Base-by-base conservation (phyloP, 768 basidiomycete genomes). In the Heimioporus sp. region DNA sequence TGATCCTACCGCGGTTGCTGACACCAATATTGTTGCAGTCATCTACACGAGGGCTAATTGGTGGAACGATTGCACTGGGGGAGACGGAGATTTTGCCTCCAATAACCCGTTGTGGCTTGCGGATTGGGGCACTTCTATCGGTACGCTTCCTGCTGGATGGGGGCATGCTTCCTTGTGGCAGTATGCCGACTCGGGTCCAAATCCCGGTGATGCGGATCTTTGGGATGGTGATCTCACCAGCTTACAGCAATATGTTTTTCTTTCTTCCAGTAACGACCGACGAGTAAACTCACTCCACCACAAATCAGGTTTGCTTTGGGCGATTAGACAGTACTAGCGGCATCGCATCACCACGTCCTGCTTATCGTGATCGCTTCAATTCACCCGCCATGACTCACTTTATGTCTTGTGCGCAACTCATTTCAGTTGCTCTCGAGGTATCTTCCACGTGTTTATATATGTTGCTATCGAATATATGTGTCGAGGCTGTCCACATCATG, bases 41-140 rank as follows among this genome's bases (percentile, higher is more conserved):
- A 82, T 85, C 50, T 86, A 86, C 56, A 80, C 80, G 28, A 82
- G 80, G 4, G 84, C 81, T 11, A 71, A 78, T 62, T 87, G 85
- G 85, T 87, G 86, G 86, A 78, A 58, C 10, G 75, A 73, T 10
- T 87, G 86, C 64, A 87, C 86, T 3, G 82, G 80, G 0, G 80
- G 83, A 62, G 80, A 75, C 49, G 67, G 71, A 13, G 68, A 66
- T 5, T 86, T 87, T 55, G 75, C 62, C 1, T 48, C 60, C 4
- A 76, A 69, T 48, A 83, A 78, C 61, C 82, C 84, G 3, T 70
- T 87, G 3, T 86, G 82, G 82, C 73, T 86, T 40, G 84, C 86
- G 2, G 65, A 70, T 24, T 85, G 74, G 41, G 62, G 79, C 4
- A 78, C 80, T 9, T 56, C 65, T 21, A 65, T 80, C 17, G 83